Base-by-base conservation (phyloP, 164 flowering plant species). In the Chimonanthus praecox region DNA sequence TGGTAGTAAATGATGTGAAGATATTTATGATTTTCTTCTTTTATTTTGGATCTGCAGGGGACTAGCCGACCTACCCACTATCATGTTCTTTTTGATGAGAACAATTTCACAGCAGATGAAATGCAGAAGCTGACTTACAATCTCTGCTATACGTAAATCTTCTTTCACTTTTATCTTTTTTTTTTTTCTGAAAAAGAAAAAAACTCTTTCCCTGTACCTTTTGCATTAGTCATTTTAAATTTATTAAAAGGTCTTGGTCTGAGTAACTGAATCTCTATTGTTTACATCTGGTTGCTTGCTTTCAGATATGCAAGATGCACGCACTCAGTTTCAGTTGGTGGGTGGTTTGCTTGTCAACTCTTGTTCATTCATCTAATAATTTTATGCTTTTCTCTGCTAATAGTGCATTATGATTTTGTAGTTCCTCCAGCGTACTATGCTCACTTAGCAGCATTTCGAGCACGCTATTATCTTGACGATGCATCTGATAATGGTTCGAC, bases 401-500 rank as follows among this genome's bases (percentile, higher is more conserved):
- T 74, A 48, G 4, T 11, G 58, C 18, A 16, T 45, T 44, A 45
- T 6, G 45, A 10, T 43, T 45, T 47, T 66, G 6, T 88, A 91
- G 97, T 91, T 13, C 97, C 94, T 1, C 97, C 97, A 0, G 97
- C 94, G 2, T 89, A 91, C 71, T 91, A 91, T 76, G 97, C 97
- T 2, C 94, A 91, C 76, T 83, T 89, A 2, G 94, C 94, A 58
- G 94, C 97, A 0, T 89, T 89, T 68, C 84, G 92, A 20, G 97
- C 97, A 18, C 88, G 92, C 0, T 91, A 89, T 71, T 91, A 89
- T 68, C 83, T 91, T 94, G 97, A 91, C 58, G 94, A 91, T 79
- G 82, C 89, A 0, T 91, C 93, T 0, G 93, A 88, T 71, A 86
- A 88, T 71, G 93, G 92, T 6, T 89, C 92, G 9, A 76, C 87